Base-by-base conservation (phyloP, 176 grass and related monocot species). In the Hsuehochloa calcarea region DNA sequence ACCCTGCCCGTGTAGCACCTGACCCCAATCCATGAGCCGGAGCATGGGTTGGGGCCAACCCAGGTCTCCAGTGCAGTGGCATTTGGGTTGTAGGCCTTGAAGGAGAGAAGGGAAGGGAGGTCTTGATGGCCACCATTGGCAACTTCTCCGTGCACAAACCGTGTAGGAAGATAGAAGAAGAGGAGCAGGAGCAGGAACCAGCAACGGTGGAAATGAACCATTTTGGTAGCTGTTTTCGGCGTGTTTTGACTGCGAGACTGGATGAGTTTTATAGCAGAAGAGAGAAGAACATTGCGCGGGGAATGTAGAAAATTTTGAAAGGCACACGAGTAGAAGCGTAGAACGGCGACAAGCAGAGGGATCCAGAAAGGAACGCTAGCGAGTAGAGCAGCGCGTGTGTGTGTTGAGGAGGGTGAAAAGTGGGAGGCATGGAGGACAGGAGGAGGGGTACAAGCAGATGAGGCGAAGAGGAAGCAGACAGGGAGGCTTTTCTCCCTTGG, bases 1-100 rank as follows among this genome's bases (percentile, higher is more conserved):
- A 94, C 92, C 54, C 89, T 84, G 10, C 89, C 76, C 69, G 59
- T 65, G 79, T 39, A 79, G 84, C 92, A 94, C 39, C 72, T 70
- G 49, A 91, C 51, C 8, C 89, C 92, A 31, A 78, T 11, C 92
- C 92, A 94, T 12, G 77, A 10, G 20, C 89, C 89, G 22, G 87
- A 87, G 84, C 92, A 94, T 52, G 92, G 89, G 79, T 89, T 46
- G 34, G 54, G 15, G 63, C 92, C 92, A 67, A 51, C 67, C 92
- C 92, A 94, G 10, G 59, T 79, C 25, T 27, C 43, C 84, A 94
- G 58, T 1, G 73, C 75, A 3, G 73, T 39, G 65, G 31, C 47
- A 26, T 65, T 61, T 13, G 87, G 70, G 62, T 85, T 91, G 68
- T 54, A 85, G 23, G 87, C 40, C 81, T 87, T 94, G 76, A 94